Percentiles rank a stretch among this genome's conserved stretches.
Conservation (phyloP, 495 filamentous ascomycete species). For the Neurospora cerealis region DNA sequence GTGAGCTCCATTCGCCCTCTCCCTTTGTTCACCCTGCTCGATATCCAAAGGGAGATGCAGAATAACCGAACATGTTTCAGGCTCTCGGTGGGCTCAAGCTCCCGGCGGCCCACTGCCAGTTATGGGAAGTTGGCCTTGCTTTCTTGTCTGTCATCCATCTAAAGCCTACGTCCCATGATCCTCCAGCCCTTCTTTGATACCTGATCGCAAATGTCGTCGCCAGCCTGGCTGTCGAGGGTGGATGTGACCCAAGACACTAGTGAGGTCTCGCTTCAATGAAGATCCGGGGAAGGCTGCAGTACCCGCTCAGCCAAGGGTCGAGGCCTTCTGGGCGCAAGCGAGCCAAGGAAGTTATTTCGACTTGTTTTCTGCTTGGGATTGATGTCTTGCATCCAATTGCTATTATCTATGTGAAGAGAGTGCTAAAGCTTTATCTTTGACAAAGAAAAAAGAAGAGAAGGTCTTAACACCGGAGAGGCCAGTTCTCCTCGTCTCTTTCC, state of each 20-base stretch:
- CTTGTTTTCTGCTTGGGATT: background rate
- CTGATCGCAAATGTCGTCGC: background rate
- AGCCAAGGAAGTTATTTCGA: background rate
- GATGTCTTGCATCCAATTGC: background rate
- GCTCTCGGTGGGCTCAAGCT: background rate
- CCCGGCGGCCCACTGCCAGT: background rate
- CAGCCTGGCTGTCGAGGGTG: background rate
- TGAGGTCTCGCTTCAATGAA: background rate
- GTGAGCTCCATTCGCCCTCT: background rate
- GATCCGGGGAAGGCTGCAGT: background rate
- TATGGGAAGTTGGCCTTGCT: background rate
- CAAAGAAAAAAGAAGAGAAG: background rate
- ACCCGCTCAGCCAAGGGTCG: background rate
- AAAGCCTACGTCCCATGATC: too few species aligned
- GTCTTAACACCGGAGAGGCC: conserved; percentile 10
- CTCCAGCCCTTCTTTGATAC: background rate
- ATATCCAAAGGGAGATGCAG: background rate
- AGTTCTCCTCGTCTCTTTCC: conserved; percentile 13
- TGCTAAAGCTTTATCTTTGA: background rate
- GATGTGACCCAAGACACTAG: background rate
- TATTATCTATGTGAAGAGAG: background rate
- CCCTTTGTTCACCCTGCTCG: background rate
- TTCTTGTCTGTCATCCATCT: background rate
- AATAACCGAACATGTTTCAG: background rate
- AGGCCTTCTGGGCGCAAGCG: background rate